Conservation (phyloP, 2,329 filamentous ascomycete species). For the Penicillium sp. region DNA sequence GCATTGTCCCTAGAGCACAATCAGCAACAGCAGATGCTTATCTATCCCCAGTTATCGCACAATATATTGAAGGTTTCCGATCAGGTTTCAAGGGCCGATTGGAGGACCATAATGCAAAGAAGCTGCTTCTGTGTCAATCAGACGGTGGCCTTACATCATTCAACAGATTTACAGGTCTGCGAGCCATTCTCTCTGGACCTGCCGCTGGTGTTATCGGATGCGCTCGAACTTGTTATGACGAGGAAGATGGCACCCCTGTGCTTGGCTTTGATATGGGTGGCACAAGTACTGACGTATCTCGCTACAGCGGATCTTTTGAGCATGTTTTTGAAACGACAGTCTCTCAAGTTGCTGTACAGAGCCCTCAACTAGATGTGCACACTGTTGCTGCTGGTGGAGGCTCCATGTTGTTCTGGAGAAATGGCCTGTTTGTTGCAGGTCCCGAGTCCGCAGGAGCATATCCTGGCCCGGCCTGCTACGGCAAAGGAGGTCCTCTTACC, state of each 20-base stretch:
- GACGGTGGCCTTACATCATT: conserved; percentile 61
- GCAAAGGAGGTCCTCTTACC: conserved; percentile 81
- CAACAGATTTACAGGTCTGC: conserved; percentile 67
- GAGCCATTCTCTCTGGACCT: conserved; percentile 80
- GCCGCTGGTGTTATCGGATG: conserved; percentile 89
- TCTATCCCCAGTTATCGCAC: conserved; percentile 66
- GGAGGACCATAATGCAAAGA: conserved; percentile 63
- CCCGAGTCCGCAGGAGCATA: conserved; percentile 86
- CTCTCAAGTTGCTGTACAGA: conserved; percentile 87
- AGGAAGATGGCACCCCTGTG: conserved; percentile 71
- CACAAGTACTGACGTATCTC: conserved; percentile 80
- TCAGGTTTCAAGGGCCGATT: conserved; percentile 73
- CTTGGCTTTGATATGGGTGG: conserved; percentile 97
- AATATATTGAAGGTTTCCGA: conserved; percentile 53
- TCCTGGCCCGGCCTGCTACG: conserved; percentile 85
- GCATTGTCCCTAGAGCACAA: conserved; percentile 66
- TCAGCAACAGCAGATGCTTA: conserved; percentile 74
- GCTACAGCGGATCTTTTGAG: conserved; percentile 81
- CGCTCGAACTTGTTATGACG: conserved; percentile 83
- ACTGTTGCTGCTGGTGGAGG: conserved; percentile 82
- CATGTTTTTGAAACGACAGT: conserved; percentile 92
- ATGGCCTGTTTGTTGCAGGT: conserved; percentile 83
- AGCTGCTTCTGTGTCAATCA: conserved; percentile 78
- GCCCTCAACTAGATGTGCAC: conserved; percentile 86
- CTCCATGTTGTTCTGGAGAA: conserved; percentile 69